Percentiles rank a stretch among this genome's conserved stretches.
phyloP scores from a whole-genome alignment of 1,284 basidiomycete genomes.

The Cyathus pygmaeus region DNA sequence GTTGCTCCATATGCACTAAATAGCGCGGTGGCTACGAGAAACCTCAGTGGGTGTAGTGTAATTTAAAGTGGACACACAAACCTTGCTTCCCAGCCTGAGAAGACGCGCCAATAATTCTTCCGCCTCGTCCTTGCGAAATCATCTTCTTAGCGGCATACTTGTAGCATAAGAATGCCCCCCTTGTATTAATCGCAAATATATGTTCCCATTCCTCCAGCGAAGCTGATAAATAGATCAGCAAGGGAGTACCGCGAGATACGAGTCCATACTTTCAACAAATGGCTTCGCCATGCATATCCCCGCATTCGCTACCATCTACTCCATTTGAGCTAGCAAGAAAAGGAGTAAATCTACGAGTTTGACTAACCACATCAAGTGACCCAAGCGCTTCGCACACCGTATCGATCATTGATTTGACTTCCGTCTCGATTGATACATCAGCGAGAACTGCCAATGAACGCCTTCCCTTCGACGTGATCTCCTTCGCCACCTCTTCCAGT shows the following conservation, averaged over 20 bases:
- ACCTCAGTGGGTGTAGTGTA: no score
- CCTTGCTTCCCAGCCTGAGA: slow-evolving; percentile 23
- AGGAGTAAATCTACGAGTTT: background rate
- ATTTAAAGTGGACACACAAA: no score
- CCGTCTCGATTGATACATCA: background rate
- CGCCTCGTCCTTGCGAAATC: slow-evolving; percentile 31
- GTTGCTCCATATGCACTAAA: slow-evolving; percentile 32
- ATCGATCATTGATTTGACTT: background rate
- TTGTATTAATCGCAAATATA: slow-evolving; percentile 19
- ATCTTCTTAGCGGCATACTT: slow-evolving; percentile 33
- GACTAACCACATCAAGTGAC: slow-evolving; percentile 2
- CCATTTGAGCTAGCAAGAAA: background rate
- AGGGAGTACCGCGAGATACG: background rate
- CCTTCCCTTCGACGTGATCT: background rate
- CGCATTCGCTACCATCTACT: slow-evolving; percentile 31
- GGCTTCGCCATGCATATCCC: slow-evolving; percentile 12
- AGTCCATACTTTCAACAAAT: slow-evolving; percentile 13
- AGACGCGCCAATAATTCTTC: slow-evolving; percentile 29
- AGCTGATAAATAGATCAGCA: slow-evolving; percentile 1
- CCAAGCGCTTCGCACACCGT: background rate
- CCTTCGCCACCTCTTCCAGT: background rate
- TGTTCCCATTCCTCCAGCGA: slow-evolving; percentile 18
- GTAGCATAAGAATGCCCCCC: slow-evolving; percentile 30
- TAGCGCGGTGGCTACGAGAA: no score
- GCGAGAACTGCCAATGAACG: background rate